Conservation (phyloP, 2,329 filamentous ascomycete genomes). For the Stachybotrys chartarum region DNA sequence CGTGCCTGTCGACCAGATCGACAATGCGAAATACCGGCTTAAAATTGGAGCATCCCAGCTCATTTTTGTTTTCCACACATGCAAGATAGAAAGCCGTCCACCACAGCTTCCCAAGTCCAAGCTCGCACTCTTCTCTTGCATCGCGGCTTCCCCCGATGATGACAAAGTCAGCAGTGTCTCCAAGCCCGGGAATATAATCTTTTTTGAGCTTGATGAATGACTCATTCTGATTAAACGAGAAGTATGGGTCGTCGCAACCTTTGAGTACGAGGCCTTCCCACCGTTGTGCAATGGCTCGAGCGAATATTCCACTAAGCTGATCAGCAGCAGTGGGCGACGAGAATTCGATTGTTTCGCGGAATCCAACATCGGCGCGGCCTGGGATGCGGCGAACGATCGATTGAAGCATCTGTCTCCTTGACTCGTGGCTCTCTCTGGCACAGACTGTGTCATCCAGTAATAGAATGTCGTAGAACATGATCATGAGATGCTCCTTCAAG, state of each 20-base stretch:
- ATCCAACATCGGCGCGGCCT: too few relatives aligned
- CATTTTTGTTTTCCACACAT: slow-evolving; percentile 57
- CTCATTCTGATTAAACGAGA: slow-evolving; percentile 57
- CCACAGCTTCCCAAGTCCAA: slow-evolving; percentile 40
- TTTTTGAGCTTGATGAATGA: slow-evolving; percentile 52
- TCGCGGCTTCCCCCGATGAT: slow-evolving; percentile 64
- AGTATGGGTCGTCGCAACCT: neutral
- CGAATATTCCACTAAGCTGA: slow-evolving; percentile 2
- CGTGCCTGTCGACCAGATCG: slow-evolving; percentile 38
- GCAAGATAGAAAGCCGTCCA: slow-evolving; percentile 75
- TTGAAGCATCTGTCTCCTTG: too few relatives aligned
- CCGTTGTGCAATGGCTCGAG: slow-evolving; percentile 1
- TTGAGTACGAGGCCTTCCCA: slow-evolving; percentile 3
- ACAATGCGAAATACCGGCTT: slow-evolving; percentile 27
- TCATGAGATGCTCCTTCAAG: neutral
- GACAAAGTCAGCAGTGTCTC: slow-evolving; percentile 69
- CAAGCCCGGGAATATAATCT: slow-evolving; percentile 35
- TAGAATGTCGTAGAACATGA: neutral
- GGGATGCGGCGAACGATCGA: too few relatives aligned
- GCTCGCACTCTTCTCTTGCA: slow-evolving; percentile 45
- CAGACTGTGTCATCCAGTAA: neutral
- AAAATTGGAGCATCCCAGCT: slow-evolving; percentile 35
- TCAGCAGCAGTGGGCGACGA: neutral
- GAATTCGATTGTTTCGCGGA: too few relatives aligned
- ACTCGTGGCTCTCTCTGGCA: neutral